Evolutionary conservation across 2,329 filamentous ascomycete genomes (phyloP), one percentile per base, ranked within the genome.

Genomic region (Penicillium verrucosum): DNA sequence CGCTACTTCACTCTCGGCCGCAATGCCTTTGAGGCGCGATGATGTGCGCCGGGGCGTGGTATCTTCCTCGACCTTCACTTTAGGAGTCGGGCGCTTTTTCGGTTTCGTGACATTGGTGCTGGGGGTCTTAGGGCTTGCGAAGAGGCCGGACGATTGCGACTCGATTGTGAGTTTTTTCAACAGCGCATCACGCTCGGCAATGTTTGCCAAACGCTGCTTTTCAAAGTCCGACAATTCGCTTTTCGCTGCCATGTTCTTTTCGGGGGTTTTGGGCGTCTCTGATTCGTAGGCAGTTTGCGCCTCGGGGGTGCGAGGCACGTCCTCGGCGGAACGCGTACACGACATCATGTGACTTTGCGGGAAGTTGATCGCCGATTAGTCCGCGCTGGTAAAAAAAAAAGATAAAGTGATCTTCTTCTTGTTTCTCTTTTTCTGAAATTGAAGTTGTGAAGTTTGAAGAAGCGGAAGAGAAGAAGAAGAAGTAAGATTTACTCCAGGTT

Each of bases 161-260:
- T 86, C 83, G 63, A 84, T 78, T 36, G 89, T 87, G 1, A 96
- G 83, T 58, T 92, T 88, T 58, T 89, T 89, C 0, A 97, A 76
- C 0, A 96, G 81, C 70, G 88, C 90, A 73, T 93, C 88, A 65
- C 95, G 94, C 52, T 89, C 87, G 0, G 88, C 90, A 40, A 96
- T 95, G 64, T 96, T 96, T 59, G 92, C 90, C 16, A 90, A 83
- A 0, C 92, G 83, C 64, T 90, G 86, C 66, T 87, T 86, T 79
- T 96, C 92, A 74, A 96, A 97, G 38, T 91, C 90, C 74, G 89
- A 95, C 65, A 95, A 78, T 36, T 83, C 83, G 30, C 77, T 71
- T 66, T 81, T 58, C 5, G 10, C 32, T 8, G 21, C 6, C 57
- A 43, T 51, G 3, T 32, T 54, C n/a, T 5, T 40, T 45, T 51